A percentile compares a stretch with the other conserved stretches of the same genome.
Evolutionary conservation across 257 asterid genomes (phyloP).

Genomic region (Primulina tabacum): DNA sequence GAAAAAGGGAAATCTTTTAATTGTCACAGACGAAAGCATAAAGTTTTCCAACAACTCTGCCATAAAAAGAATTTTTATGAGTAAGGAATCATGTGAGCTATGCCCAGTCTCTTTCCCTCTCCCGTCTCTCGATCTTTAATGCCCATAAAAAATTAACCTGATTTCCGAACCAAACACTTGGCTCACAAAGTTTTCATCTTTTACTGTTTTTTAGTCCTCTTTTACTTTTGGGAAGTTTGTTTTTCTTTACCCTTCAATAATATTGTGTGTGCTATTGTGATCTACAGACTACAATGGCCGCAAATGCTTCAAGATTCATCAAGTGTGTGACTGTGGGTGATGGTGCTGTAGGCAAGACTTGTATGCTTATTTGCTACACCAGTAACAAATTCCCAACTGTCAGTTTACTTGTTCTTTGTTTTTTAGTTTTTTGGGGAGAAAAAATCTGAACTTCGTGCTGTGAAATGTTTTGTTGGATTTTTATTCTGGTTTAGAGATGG

Average conservation of each 20-base stretch:
- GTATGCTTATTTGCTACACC: slow-evolving; percentile 98
- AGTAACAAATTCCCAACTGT: slow-evolving; percentile 97
- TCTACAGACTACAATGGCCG: slow-evolving; percentile 49
- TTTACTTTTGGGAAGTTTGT: slow-evolving; percentile 5
- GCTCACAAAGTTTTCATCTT: slow-evolving; percentile 22
- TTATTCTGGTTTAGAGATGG: neutral
- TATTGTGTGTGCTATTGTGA: slow-evolving; percentile 17
- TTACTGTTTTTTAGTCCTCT: slow-evolving; percentile 8
- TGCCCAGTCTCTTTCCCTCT: slow-evolving; percentile 27
- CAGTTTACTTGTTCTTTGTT: slow-evolving; percentile 28
- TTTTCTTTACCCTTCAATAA: slow-evolving; percentile 12
- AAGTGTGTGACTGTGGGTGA: slow-evolving; percentile 98
- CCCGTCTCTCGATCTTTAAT: neutral
- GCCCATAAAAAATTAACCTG: slow-evolving; percentile 30
- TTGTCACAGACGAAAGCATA: slow-evolving; percentile 1
- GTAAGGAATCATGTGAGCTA: slow-evolving; percentile 64
- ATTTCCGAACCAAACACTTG: slow-evolving; percentile 35
- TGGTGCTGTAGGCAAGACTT: slow-evolving; percentile 99
- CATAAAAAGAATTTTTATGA: slow-evolving; percentile 20
- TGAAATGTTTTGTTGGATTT: neutral
- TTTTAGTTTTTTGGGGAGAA: neutral
- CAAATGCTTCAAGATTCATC: slow-evolving; percentile 88
- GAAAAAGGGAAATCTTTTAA: neutral
- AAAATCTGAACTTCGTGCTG: neutral
- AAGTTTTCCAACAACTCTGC: slow-evolving; percentile 8